Percentiles rank a stretch among this genome's conserved stretches.
phyloP scores from a whole-genome alignment of 148 eudicot species.

The Chenopodium berlandieri region DNA sequence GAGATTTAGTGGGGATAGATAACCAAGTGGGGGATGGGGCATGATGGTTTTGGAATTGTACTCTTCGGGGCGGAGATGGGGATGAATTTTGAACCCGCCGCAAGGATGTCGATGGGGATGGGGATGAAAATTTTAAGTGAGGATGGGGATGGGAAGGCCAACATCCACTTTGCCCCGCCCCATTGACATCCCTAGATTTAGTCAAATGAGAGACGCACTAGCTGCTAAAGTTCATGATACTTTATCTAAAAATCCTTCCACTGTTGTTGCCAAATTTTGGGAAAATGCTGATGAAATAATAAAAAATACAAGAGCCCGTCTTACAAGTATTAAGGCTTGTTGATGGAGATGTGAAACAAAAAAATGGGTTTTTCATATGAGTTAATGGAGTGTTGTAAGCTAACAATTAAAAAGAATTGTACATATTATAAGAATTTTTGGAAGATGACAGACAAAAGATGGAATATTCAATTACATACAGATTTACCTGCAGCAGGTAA shows the following conservation, averaged over 20 bases:
- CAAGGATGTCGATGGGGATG: too few relatives aligned
- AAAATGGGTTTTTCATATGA: constrained; percentile 14
- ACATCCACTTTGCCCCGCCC: too few relatives aligned
- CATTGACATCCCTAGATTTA: neutral
- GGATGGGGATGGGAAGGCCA: too few relatives aligned
- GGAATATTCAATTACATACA: constrained; percentile 7
- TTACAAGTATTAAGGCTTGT: constrained; percentile 5
- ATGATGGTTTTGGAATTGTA: too few relatives aligned
- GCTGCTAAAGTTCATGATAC: neutral
- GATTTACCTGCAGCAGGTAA: constrained; percentile 9
- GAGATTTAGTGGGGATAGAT: too few relatives aligned
- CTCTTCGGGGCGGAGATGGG: too few relatives aligned
- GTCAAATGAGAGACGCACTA: neutral
- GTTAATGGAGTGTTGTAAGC: constrained; percentile 4
- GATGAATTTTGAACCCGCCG: too few relatives aligned
- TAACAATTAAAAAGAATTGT: too few relatives aligned
- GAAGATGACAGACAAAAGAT: constrained; percentile 5
- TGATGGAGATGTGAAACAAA: constrained; percentile 17
- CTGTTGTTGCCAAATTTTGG: neutral
- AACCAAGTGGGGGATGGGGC: too few relatives aligned
- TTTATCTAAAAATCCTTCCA: neutral
- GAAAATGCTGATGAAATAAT: neutral
- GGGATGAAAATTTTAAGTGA: too few relatives aligned
- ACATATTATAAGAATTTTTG: neutral
- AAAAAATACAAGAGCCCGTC: neutral